phyloP scores from a whole-genome alignment of 2,329 filamentous ascomycete species.

The Diaporthe destruens region DNA sequence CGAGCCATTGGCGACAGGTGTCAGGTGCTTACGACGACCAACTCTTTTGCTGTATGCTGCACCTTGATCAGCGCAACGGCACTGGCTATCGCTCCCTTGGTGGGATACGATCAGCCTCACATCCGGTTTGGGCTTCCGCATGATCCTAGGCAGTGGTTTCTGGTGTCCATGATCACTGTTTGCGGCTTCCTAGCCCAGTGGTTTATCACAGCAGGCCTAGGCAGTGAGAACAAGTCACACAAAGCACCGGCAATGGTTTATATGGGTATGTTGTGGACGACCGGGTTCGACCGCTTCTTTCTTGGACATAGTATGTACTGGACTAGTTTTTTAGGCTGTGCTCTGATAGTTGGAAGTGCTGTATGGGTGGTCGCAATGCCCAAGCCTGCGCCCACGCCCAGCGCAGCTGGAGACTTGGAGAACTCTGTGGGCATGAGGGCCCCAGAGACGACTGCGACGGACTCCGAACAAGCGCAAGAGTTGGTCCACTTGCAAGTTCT shows the following conservation, averaged over 20 bases:
- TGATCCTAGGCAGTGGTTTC: slow-evolving; percentile 69
- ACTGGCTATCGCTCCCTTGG: slow-evolving; percentile 52
- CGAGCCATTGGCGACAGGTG: slow-evolving; percentile 42
- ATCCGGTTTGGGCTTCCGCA: slow-evolving; percentile 59
- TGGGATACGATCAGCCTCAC: slow-evolving; percentile 60
- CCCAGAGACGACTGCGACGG: slow-evolving; percentile 56
- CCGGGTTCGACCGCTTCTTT: slow-evolving; percentile 58
- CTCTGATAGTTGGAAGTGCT: slow-evolving; percentile 66
- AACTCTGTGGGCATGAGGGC: slow-evolving; percentile 47
- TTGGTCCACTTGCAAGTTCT: slow-evolving; percentile 39
- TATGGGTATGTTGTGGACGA: slow-evolving; percentile 69
- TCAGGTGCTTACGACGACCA: slow-evolving; percentile 39
- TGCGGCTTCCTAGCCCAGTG: slow-evolving; percentile 77
- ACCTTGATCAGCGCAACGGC: slow-evolving; percentile 28
- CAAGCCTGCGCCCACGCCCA: slow-evolving; percentile 49
- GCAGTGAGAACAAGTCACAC: slow-evolving; percentile 75
- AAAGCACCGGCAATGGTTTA: slow-evolving; percentile 70
- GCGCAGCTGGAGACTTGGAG: slow-evolving; percentile 51
- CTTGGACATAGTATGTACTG: slow-evolving; percentile 65
- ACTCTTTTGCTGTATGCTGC: slow-evolving; percentile 49
- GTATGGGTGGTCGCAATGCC: slow-evolving; percentile 63
- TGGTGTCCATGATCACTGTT: slow-evolving; percentile 76
- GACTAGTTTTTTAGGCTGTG: slow-evolving; percentile 63
- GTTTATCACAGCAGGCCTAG: slow-evolving; percentile 81
- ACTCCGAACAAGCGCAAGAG: slow-evolving; percentile 47